phyloP scores from a whole-genome alignment of 225 moss, liverwort and hornwort genomes.

The Climacium dendroides region DNA sequence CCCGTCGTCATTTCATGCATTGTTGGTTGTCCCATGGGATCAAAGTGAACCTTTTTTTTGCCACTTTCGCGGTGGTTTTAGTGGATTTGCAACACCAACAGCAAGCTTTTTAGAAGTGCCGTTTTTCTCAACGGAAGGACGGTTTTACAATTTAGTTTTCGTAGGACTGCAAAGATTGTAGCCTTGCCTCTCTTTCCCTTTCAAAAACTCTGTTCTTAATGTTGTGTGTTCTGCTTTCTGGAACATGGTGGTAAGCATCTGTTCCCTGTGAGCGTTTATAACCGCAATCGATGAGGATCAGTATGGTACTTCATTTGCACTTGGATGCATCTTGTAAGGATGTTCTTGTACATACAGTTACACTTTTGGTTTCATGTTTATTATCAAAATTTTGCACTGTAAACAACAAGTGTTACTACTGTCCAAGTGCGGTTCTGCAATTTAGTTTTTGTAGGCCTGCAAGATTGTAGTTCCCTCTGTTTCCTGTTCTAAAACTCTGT shows the following conservation, averaged over 20 bases:
- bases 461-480: neutral
- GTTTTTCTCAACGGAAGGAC: neutral
- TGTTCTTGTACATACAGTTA: neutral
- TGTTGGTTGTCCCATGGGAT: neutral
- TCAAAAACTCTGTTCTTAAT: neutral
- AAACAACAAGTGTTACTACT: neutral
- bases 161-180: neutral
- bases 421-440: neutral
- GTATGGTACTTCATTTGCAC: neutral
- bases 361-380: neutral
- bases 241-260: neutral
- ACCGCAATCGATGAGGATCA: neutral
- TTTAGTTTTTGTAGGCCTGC: too few relatives aligned
- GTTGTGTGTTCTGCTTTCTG: neutral
- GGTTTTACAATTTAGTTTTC: neutral
- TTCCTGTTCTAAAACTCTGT: neutral
- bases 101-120: neutral
- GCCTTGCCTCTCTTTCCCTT: neutral
- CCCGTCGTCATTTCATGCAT: neutral
- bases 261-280: neutral
- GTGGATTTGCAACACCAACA: neutral
- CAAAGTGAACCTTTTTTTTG: constrained; percentile 2
- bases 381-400: neutral
- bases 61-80: constrained; percentile 14
- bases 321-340: neutral